phyloP scores from a whole-genome alignment of 176 grass and related monocot genomes.

The Dendrocalamus sinicus region DNA sequence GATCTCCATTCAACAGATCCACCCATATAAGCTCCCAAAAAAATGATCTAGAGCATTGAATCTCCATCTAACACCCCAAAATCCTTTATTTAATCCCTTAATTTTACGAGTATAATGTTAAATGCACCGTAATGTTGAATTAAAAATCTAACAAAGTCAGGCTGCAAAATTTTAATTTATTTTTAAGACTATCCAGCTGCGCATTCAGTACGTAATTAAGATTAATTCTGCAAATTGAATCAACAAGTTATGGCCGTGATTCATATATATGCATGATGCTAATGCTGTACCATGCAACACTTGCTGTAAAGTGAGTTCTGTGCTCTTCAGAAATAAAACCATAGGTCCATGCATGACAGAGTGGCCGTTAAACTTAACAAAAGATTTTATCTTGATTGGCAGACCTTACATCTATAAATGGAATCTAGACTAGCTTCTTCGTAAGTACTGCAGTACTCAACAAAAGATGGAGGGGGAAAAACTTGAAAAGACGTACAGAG shows the following conservation, averaged over 20 bases:
- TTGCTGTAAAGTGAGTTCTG: conserved; percentile 6
- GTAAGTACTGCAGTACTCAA: too few relatives aligned
- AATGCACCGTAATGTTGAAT: not conserved
- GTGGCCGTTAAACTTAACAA: not conserved
- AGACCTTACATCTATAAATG: not conserved
- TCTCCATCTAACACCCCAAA: too few relatives aligned
- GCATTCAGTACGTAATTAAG: not conserved
- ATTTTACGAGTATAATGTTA: not conserved
- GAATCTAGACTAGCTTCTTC: too few relatives aligned
- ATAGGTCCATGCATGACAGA: not conserved
- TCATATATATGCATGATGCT: not conserved
- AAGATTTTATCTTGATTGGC: not conserved
- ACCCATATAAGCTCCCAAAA: too few relatives aligned
- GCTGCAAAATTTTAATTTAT: not conserved
- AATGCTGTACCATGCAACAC: not conserved
- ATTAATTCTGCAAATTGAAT: not conserved
- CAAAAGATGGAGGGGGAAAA: too few relatives aligned
- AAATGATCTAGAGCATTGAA: too few relatives aligned
- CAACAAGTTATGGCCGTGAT: not conserved
- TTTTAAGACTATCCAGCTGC: not conserved
- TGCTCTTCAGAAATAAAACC: conserved; percentile 32
- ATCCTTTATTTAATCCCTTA: not conserved
- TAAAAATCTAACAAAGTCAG: too few relatives aligned
- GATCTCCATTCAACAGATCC: too few relatives aligned
- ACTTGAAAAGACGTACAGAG: too few relatives aligned